A percentile compares a stretch with the other conserved stretches of the same genome.
phyloP scores from a whole-genome alignment of 495 filamentous ascomycete genomes.

The Pseudotulostoma volvatum region DNA sequence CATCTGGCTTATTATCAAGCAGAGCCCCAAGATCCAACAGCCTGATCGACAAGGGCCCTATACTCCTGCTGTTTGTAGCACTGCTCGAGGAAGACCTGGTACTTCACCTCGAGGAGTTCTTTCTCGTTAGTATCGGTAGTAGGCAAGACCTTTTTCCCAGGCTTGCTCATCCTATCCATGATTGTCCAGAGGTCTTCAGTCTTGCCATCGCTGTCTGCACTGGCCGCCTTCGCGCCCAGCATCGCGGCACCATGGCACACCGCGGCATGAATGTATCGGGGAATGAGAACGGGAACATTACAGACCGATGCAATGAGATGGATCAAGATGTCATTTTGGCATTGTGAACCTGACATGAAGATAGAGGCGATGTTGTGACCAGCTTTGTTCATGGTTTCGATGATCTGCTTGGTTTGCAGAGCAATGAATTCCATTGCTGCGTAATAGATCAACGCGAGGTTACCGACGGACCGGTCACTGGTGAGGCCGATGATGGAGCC shows the following conservation, averaged over 20 bases:
- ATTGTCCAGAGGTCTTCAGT: slow-evolving; percentile 85
- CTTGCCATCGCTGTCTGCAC: slow-evolving; percentile 52
- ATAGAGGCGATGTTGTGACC: slow-evolving; percentile 79
- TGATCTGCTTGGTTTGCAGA: slow-evolving; percentile 86
- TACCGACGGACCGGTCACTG: slow-evolving; percentile 69
- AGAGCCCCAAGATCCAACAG: slow-evolving; percentile 26
- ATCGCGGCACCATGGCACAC: slow-evolving; percentile 94
- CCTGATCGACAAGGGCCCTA: slow-evolving; percentile 48
- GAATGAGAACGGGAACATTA: slow-evolving; percentile 80
- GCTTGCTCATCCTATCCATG: slow-evolving; percentile 94
- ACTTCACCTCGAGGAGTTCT: slow-evolving; percentile 70
- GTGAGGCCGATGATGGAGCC: slow-evolving; percentile 75
- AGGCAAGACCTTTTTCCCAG: slow-evolving; percentile 67
- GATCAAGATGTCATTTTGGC: slow-evolving; percentile 88
- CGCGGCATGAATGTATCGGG: slow-evolving; percentile 84
- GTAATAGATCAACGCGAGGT: slow-evolving; percentile 82
- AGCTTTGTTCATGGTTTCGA: slow-evolving; percentile 74
- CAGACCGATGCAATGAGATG: slow-evolving; percentile 78
- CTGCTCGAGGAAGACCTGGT: slow-evolving; percentile 49
- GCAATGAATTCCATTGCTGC: slow-evolving; percentile 93
- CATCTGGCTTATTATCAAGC: no score
- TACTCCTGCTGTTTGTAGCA: slow-evolving; percentile 49
- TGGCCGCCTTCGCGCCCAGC: slow-evolving; percentile 90
- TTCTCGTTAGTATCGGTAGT: slow-evolving; percentile 52
- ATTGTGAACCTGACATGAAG: slow-evolving; percentile 97